These are phyloP conservation scores for Solanum habrochaites DNA, from an alignment of 257 asterid species.

Conservation along the genomic window DNA sequence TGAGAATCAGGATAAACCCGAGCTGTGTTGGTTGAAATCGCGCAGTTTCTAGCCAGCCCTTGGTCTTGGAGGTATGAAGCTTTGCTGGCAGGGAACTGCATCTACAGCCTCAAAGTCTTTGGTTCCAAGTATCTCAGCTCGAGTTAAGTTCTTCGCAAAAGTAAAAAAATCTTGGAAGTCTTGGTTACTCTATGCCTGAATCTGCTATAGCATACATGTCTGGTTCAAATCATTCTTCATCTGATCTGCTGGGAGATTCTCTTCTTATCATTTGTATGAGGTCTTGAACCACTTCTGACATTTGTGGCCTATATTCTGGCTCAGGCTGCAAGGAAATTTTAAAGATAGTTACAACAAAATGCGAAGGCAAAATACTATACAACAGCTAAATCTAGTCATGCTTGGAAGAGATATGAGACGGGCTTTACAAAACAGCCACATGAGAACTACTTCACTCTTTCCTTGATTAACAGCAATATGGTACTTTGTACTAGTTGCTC, in stretches of 20 bases:
- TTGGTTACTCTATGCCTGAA: not conserved
- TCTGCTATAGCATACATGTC: not conserved
- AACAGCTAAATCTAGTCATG: not conserved
- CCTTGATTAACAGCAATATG: not conserved
- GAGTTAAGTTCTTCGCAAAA: not conserved
- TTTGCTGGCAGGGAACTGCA: not conserved
- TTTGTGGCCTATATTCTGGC: slow-evolving; percentile 84
- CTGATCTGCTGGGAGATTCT: slow-evolving; percentile 66
- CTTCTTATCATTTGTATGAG: slow-evolving; percentile 67
- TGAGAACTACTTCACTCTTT: not conserved
- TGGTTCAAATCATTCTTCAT: slow-evolving; percentile 26
- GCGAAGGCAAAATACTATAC: not conserved
- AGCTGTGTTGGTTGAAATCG: not conserved
- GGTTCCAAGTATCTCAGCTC: not conserved
- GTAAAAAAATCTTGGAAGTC: not conserved
- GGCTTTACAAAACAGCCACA: not conserved
- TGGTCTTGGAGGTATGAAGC: not conserved
- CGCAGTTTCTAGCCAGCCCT: not conserved
- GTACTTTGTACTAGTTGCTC: not conserved
- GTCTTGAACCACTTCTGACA: slow-evolving; percentile 95
- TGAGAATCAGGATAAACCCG: not conserved
- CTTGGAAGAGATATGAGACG: not conserved
- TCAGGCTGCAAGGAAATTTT: slow-evolving; percentile 44
- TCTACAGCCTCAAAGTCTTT: not conserved
- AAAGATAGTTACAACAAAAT: not conserved